Base-by-base conservation (phyloP, 306 rosid genomes). In the Echinosophora koreensis region DNA sequence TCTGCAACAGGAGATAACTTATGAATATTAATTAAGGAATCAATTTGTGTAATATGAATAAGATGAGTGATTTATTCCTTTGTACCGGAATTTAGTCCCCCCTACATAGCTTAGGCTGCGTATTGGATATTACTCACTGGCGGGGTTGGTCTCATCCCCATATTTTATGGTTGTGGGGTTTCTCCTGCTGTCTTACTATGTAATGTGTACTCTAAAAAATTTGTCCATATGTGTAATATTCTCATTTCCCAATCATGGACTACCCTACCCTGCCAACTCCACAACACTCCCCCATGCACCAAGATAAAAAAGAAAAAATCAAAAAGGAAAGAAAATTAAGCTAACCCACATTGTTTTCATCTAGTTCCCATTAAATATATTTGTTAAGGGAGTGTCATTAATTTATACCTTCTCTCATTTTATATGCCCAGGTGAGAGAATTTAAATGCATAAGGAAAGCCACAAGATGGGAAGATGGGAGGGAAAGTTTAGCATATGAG, bases 391-490 rank as follows among this genome's bases (percentile, higher is more conserved):
- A 18, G 8, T 13, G 41, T 28, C 22, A 6, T 64, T 55, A 32
- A 14, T 32, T 37, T 34, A 46, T 66, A 22, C 63, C 47, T 66
- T 66, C 56, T 65, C 56, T 54, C 57, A 61, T 57, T 55, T 67
- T 47, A 27, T 16, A 76, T 1, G n/a, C 17, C 34, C 32, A 7
- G 32, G 10, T 39, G 5, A 71, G 13, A 71, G 64, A 49, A 54
- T 64, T 54, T 71, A 51, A 55, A 61, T 28, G 9, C 66, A 61
- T 27, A 37, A 17, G 30, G 50, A 71, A 41, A 44, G 50, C 34
- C 22, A 30, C 61, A 72, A 15, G 27, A 56, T 55, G 62, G 35
- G 50, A 16, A 4, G 17, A n/a, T 13, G 59, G 58, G 65, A 79
- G 39, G 34, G 39, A 63, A 64, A 58, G 34, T 37, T 61, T 39